Percentiles rank a stretch among this genome's conserved stretches.
These are phyloP conservation scores for Ophiorrhiza pumila DNA, from an alignment of 257 asterid species.

Conservation along the genomic window DNA sequence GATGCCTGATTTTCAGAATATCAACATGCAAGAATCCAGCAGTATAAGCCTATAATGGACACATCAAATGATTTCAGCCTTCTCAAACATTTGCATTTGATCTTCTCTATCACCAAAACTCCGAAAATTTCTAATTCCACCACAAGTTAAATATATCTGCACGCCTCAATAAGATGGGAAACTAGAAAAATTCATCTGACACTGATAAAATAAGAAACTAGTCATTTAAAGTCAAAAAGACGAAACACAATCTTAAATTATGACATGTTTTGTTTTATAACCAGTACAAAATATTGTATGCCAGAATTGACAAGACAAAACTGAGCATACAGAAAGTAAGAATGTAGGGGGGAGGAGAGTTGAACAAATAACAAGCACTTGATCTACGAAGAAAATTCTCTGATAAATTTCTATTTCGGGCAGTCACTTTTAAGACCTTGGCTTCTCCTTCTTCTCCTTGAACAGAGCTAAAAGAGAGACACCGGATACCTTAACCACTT, in stretches of 20 bases:
- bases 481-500: conserved; percentile 76
- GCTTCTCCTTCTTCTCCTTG: conserved; percentile 76
- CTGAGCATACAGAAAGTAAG: neutral
- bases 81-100: neutral
- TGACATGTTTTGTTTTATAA: neutral
- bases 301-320: neutral
- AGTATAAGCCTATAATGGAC: neutral
- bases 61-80: neutral
- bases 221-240: neutral
- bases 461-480: conserved; percentile 71
- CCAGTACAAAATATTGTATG: neutral
- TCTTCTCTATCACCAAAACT: neutral
- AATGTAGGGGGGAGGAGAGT: neutral
- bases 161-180: neutral
- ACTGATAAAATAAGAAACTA: neutral
- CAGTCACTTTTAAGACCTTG: conserved; percentile 41
- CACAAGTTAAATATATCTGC: too few relatives aligned
- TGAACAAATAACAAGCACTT: neutral
- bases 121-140: too few relatives aligned
- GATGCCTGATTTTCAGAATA: neutral
- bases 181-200: neutral
- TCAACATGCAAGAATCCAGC: neutral
- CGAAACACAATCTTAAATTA: neutral
- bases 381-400: neutral
- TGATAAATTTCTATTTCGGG: neutral